These are phyloP conservation scores for Ceratobasidium sp. DNA, from an alignment of 1,284 basidiomycete genomes.

Conservation along the genomic window DNA sequence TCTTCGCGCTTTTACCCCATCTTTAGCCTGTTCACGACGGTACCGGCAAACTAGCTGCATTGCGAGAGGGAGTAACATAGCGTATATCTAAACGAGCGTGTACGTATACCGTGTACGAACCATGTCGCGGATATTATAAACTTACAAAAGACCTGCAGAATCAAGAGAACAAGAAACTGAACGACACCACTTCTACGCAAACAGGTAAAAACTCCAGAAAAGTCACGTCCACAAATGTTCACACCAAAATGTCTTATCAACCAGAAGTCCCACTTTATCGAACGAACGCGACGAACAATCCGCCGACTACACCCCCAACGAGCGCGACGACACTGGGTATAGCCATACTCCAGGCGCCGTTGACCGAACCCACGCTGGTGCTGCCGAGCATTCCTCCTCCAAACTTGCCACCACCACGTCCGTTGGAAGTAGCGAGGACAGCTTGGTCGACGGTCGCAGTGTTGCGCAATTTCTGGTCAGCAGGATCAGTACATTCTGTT, in stretches of 20 bases:
- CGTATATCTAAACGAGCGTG: conserved; percentile 31
- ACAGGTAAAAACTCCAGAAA: conserved; percentile 10
- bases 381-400: conserved; percentile 44
- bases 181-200: neutral
- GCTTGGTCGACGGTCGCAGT: conserved; percentile 53
- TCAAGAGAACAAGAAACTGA: neutral
- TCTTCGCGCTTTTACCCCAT: neutral
- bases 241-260: conserved; percentile 13
- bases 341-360: conserved; percentile 25
- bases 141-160: conserved; percentile 21
- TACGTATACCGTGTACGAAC: conserved; percentile 6
- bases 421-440: conserved; percentile 56
- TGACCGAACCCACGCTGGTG: conserved; percentile 36
- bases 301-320: conserved; percentile 32
- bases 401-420: conserved; percentile 50
- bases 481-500: no score
- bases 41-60: conserved; percentile 8
- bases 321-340: conserved; percentile 22
- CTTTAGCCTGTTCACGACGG: neutral
- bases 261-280: conserved; percentile 8
- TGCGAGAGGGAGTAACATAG: conserved; percentile 14
- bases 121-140: neutral
- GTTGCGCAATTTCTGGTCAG: conserved; percentile 45
- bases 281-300: conserved; percentile 33
- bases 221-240: neutral